Base-by-base conservation (phyloP, 148 eudicot genomes). In the Chenopodium quinoa region DNA sequence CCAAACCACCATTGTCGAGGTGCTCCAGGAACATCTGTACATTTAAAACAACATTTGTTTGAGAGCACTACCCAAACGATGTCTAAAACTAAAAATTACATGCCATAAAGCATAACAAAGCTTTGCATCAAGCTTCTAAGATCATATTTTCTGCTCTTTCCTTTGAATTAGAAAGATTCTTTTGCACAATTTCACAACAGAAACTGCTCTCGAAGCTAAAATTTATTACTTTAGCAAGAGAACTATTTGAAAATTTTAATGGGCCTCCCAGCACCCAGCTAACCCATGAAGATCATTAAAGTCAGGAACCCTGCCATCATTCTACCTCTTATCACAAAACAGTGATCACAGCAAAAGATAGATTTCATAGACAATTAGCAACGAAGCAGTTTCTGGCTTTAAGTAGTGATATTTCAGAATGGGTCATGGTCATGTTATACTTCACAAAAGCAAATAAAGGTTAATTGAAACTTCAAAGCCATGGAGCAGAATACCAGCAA, bases 1-100 rank as follows among this genome's bases (percentile, higher is more conserved):
- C 99, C 99, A 90, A 96, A 96, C 99, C 99, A 96, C 98, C 99
- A 96, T 54, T 89, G 91, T 72, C 97, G 91, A 62, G 99, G 99
- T 75, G 99, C 99, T 87, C 99, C 99, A 52, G 97, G 94, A 84
- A 88, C 84, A 87, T 96, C 98, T 96, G 90, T 79, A 75, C 40
- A 79, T 58, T 81, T 60, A 72, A 31, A 76, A 60, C 60, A 56
- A 84, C 78, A 78, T 31, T 29, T 56, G 48, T 81, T 19, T 65
- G 1, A 54, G 65, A 71, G 71, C 46, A 62, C 73, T 54, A 50
- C 40, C 54, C 44, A 34, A 19, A 70, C 71, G 72, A 60, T 60
- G 54, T 9, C 23, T 4, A 23, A 12, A 31, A 23, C 17, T 25
- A 13, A 29, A 22, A 71, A 73, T 25, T 52, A 56, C 37, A 75